phyloP scores from a whole-genome alignment of 306 rosid species.

The Trichosanthes truncata region DNA sequence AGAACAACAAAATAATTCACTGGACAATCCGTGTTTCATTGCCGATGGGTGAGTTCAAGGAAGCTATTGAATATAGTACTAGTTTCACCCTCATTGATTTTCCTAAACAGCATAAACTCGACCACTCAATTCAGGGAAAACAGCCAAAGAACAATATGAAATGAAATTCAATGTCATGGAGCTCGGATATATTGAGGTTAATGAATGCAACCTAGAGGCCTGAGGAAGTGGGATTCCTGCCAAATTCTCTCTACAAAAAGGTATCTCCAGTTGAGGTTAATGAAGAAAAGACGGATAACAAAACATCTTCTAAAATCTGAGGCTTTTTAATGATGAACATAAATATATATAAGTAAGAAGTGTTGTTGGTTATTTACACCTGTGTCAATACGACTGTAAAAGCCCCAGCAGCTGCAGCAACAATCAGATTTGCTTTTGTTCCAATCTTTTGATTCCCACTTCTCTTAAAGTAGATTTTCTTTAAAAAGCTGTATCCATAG shows the following conservation, averaged over 20 bases:
- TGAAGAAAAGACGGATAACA: no score
- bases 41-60: neutral
- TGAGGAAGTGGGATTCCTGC: neutral
- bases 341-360: neutral
- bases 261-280: no score
- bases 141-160: neutral
- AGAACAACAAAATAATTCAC: neutral
- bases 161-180: no score
- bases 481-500: slow-evolving; percentile 91
- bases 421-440: slow-evolving; percentile 69
- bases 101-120: neutral
- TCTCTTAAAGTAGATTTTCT: slow-evolving; percentile 59
- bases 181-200: neutral
- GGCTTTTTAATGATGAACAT: neutral
- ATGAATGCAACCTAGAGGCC: neutral
- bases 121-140: neutral
- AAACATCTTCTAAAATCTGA: no score
- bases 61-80: neutral
- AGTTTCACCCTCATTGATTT: neutral
- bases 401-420: slow-evolving; percentile 81
- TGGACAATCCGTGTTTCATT: neutral
- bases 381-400: slow-evolving; percentile 66
- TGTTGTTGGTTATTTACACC: slow-evolving; percentile 17
- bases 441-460: slow-evolving; percentile 65
- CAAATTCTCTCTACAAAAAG: no score